phyloP scores from a whole-genome alignment of 1,284 basidiomycete genomes.

The Sporisorium exsertum region DNA sequence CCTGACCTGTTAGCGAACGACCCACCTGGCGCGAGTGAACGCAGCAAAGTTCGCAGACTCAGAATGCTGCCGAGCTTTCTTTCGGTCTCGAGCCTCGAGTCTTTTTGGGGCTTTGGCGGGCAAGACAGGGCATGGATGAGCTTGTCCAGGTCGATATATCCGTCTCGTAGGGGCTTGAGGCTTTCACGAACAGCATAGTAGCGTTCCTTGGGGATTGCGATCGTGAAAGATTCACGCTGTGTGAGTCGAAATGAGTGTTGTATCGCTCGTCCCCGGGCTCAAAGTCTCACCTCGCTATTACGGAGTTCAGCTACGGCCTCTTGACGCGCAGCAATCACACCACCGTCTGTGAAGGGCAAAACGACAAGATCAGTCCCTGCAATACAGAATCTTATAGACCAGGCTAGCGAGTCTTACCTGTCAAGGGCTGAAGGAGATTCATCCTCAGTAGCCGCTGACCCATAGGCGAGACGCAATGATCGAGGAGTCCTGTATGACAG shows the following conservation, averaged over 20 bases:
- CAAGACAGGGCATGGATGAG: conserved; percentile 73
- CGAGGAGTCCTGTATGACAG: conserved; percentile 71
- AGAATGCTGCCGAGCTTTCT: conserved; percentile 81
- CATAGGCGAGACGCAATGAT: conserved; percentile 89
- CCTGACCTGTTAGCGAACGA: not conserved
- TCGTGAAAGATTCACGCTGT: not conserved
- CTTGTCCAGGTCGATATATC: conserved; percentile 84
- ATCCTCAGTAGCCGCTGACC: conserved; percentile 81
- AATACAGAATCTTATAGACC: not conserved
- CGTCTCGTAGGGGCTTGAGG: conserved; percentile 75
- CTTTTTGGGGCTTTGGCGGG: conserved; percentile 20
- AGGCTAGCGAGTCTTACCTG: conserved; percentile 70
- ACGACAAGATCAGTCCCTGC: conserved; percentile 3
- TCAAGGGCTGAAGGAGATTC: conserved; percentile 85
- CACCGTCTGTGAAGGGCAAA: conserved; percentile 71
- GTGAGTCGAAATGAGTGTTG: not conserved
- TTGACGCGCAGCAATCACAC: conserved; percentile 80
- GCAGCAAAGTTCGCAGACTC: conserved; percentile 76
- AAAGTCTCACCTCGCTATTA: conserved; percentile 73
- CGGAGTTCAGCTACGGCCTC: conserved; percentile 76
- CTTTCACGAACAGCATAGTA: conserved; percentile 79
- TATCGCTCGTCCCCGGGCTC: not conserved
- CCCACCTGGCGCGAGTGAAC: conserved; percentile 32
- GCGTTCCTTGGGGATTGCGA: conserved; percentile 71
- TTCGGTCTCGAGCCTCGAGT: conserved; percentile 74